phyloP scores from a whole-genome alignment of 352 stramenopile species.

The Pythium utonaiense region DNA sequence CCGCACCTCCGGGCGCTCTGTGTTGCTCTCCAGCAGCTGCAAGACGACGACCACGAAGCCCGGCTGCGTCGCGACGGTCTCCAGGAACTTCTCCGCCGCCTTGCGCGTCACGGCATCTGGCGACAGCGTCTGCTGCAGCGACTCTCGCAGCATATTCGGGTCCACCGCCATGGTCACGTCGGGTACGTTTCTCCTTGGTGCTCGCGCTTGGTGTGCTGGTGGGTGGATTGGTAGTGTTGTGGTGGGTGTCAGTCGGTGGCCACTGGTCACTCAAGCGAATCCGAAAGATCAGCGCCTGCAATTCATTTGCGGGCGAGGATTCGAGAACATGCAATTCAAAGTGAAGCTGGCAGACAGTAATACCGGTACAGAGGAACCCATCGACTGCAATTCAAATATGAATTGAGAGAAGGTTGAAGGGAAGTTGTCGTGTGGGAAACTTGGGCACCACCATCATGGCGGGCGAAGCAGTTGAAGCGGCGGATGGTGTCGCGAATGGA shows the following conservation, averaged over 20 bases:
- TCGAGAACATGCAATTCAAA: constrained; percentile 6
- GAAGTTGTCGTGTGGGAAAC: not conserved
- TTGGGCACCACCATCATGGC: not conserved
- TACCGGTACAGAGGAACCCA: not conserved
- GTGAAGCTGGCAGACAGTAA: not conserved
- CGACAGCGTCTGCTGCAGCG: constrained; percentile 77
- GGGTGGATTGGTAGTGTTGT: not conserved
- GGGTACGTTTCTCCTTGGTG: constrained; percentile 4
- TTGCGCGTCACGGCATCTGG: constrained; percentile 69
- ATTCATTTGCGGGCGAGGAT: not conserved
- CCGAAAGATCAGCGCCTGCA: constrained; percentile 5
- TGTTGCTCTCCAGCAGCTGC: constrained; percentile 63
- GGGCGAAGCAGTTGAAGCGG: not conserved
- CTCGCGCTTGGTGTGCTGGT: constrained; percentile 8
- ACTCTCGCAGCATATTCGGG: constrained; percentile 65
- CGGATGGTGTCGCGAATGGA: not conserved
- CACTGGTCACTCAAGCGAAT: constrained; percentile 19
- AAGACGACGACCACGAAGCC: constrained; percentile 74
- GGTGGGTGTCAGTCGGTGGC: not conserved
- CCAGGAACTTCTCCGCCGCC: constrained; percentile 62
- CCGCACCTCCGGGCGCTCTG: constrained; percentile 60
- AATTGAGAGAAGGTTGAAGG: constrained; percentile 13
- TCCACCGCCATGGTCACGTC: constrained; percentile 43
- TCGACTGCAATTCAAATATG: not conserved
- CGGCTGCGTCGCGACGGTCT: constrained; percentile 48